Percentiles rank a stretch among this genome's conserved stretches.
These are phyloP conservation scores for Flaveria ramosissima DNA, from an alignment of 129 eudicot genomes.

Conservation along the genomic window DNA sequence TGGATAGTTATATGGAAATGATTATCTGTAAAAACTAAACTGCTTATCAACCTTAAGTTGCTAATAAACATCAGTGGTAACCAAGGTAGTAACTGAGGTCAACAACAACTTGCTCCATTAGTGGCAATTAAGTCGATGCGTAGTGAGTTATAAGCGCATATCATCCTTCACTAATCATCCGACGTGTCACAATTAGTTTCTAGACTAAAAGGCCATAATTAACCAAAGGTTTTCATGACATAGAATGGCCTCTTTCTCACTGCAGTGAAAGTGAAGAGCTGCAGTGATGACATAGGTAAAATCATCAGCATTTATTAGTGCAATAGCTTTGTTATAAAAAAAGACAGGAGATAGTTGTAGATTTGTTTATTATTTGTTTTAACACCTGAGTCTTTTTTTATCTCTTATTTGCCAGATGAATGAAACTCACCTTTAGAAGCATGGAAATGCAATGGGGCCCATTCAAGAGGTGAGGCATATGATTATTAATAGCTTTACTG, in stretches of 20 bases:
- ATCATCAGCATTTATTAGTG: constrained; percentile 22
- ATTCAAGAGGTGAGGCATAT: constrained; percentile 35
- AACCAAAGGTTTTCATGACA: constrained; percentile 5
- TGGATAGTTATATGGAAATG: too few relatives aligned
- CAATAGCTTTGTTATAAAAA: too few relatives aligned
- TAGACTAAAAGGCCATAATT: neutral
- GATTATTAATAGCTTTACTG: constrained; percentile 28
- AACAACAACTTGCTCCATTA: too few relatives aligned
- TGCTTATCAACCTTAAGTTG: too few relatives aligned
- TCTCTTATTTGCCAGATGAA: constrained; percentile 29
- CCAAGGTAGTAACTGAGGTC: too few relatives aligned
- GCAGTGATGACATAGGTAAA: constrained; percentile 9
- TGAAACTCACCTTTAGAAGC: constrained; percentile 39
- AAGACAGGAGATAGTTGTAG: too few relatives aligned
- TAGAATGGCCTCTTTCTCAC: constrained; percentile 7
- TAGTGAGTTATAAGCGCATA: too few relatives aligned
- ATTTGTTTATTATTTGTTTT: neutral
- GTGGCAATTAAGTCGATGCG: too few relatives aligned
- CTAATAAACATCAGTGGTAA: too few relatives aligned
- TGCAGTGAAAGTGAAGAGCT: neutral
- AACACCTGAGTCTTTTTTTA: constrained; percentile 27
- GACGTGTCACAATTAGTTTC: constrained; percentile 10
- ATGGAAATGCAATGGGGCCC: constrained; percentile 39
- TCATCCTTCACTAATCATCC: neutral
- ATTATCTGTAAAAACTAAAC: too few relatives aligned